Evolutionary conservation across 179 eudicot genomes (phyloP), one percentile per base, ranked within the genome.

Genomic region (Gypsophila paniculata): DNA sequence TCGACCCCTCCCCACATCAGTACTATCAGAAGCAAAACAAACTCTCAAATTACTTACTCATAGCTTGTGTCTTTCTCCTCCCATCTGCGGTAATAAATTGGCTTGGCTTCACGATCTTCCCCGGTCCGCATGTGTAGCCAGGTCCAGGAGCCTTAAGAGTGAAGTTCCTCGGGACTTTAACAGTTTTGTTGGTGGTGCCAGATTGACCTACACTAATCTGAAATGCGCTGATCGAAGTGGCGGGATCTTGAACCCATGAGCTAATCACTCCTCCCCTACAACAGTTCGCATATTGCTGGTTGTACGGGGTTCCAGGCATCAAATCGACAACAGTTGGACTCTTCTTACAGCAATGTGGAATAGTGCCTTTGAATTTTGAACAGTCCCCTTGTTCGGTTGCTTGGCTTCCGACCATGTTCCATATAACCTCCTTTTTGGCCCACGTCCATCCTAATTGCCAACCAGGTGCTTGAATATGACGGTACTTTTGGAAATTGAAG

Each of bases 311-410:
- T 42, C 85, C 86, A 1, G 93, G 91, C 68, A 85, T 51, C 68
- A 90, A 76, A 59, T 90, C 96, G 4, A 90, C 86, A 6, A 90
- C 82, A 0, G 82, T 83, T 14, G 93, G 96, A 59, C 60, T 75
- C 68, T 83, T 88, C 77, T 69, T 80, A 63, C 91, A 88, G 63
- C 87, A 83, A 80, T 85, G 90, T 17, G 91, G 96, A 36, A 84
- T 55, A 32, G 72, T 75, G 15, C 82, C 84, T 83, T 87, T 85
- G 75, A 57, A 87, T 74, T 59, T 86, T 4, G 96, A 87, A 71
- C 91, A 90, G 76, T 90, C 89, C 44, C 96, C 96, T 80, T 88
- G 90, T 54, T 90, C 90, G 0, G 89, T 87, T 1, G 93, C 78
- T 80, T 89, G 89, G 72, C 69, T 63, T 48, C 96, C 96, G 70